Conservation (phyloP, 2,329 filamentous ascomycete species). For the Claviceps pazoutovae region DNA sequence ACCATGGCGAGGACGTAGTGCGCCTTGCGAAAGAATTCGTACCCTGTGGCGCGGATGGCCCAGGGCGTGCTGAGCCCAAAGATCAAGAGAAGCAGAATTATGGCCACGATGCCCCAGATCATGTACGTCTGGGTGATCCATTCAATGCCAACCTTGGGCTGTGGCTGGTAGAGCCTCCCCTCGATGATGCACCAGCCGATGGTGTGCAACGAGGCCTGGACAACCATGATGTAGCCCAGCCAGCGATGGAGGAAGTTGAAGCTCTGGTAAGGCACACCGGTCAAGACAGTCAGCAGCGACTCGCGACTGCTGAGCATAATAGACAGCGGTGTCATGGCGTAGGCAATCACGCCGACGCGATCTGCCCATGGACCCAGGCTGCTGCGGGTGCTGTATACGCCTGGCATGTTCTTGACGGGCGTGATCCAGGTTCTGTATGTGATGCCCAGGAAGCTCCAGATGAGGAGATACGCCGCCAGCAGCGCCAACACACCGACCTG, state of each 20-base stretch:
- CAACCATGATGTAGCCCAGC: conserved; percentile 59
- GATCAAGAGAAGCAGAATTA: conserved; percentile 47
- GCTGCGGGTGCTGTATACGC: conserved; percentile 48
- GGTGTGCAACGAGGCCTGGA: conserved; percentile 55
- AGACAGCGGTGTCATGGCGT: conserved; percentile 58
- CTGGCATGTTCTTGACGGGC: conserved; percentile 43
- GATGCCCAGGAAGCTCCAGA: conserved; percentile 59
- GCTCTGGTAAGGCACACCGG: conserved; percentile 60
- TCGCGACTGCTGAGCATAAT: conserved; percentile 55
- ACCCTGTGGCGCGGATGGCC: conserved; percentile 53
- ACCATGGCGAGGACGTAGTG: conserved; percentile 62
- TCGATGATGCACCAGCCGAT: conserved; percentile 58
- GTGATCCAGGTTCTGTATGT: conserved; percentile 56
- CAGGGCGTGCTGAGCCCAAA: conserved; percentile 41
- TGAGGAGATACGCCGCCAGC: conserved; percentile 45
- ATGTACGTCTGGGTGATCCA: conserved; percentile 56
- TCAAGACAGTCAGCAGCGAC: conserved; percentile 54
- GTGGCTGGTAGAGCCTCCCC: conserved; percentile 53
- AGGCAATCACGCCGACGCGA: conserved; percentile 56
- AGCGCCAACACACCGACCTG: conserved; percentile 49
- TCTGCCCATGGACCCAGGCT: conserved; percentile 55
- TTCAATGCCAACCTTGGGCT: conserved; percentile 41
- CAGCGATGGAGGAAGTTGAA: conserved; percentile 70
- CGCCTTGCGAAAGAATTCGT: conserved; percentile 63
- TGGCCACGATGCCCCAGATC: conserved; percentile 58